Evolutionary conservation across 768 basidiomycete species (phyloP).

Genomic region (Trametes punicea): DNA sequence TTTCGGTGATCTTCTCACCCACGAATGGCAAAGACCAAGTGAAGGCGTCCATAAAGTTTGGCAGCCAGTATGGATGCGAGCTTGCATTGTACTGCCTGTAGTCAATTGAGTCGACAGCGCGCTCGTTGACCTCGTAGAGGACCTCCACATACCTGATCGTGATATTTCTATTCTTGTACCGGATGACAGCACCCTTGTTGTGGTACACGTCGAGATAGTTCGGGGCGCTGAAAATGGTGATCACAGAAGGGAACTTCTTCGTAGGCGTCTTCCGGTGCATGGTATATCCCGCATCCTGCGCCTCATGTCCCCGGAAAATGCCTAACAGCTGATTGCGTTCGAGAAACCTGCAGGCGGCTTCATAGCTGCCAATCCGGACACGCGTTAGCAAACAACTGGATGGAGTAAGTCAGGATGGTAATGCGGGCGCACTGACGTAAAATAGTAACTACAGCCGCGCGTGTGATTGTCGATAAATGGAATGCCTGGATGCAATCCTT

Average conservation of each 20-base stretch:
- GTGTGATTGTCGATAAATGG: constrained; percentile 77
- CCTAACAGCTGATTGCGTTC: constrained; percentile 89
- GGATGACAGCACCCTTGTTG: constrained; percentile 95
- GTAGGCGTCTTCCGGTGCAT: constrained; percentile 96
- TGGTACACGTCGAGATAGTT: constrained; percentile 96
- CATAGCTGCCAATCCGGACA: constrained; percentile 46
- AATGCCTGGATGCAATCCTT: constrained; percentile 53
- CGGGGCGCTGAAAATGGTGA: constrained; percentile 97
- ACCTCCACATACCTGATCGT: constrained; percentile 58
- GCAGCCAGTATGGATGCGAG: constrained; percentile 89
- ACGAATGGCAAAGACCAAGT: constrained; percentile 99
- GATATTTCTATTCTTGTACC: constrained; percentile 95
- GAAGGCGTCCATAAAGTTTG: constrained; percentile 99
- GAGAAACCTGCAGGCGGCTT: constrained; percentile 90
- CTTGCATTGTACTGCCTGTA: constrained; percentile 34
- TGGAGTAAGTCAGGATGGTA: neutral
- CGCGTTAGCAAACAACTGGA: neutral
- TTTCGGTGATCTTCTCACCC: constrained; percentile 97
- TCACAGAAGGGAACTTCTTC: constrained; percentile 93
- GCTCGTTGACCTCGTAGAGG: neutral
- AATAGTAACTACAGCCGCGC: constrained; percentile 90
- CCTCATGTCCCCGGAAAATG: constrained; percentile 95
- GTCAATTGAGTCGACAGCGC: neutral
- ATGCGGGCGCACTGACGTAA: constrained; percentile 80
- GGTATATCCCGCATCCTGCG: constrained; percentile 91